These are phyloP conservation scores for Ophiosphaerella korrae DNA, from an alignment of 2,329 filamentous ascomycete species.

Conservation along the genomic window DNA sequence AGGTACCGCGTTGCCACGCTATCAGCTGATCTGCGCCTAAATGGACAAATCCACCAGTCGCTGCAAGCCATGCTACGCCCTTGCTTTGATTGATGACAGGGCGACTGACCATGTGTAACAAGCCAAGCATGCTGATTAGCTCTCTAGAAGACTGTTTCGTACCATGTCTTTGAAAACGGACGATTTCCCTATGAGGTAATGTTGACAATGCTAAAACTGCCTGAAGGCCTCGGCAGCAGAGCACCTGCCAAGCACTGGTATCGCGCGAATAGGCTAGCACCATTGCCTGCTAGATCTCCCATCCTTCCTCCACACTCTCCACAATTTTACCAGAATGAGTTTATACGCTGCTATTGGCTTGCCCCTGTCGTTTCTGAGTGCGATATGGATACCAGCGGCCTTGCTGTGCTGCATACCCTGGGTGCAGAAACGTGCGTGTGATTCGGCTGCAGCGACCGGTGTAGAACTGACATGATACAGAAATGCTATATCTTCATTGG, in stretches of 20 bases:
- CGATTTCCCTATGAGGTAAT: no score
- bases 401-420: slow-evolving; percentile 44
- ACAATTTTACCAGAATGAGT: slow-evolving; percentile 21
- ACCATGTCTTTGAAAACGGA: no score
- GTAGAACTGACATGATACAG: slow-evolving; percentile 6
- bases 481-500: slow-evolving; percentile 46
- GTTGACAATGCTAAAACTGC: no score
- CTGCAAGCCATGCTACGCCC: no score
- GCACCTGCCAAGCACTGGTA: not conserved
- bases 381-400: slow-evolving; percentile 43
- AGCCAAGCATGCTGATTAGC: no score
- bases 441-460: not conserved
- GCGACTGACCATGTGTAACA: no score
- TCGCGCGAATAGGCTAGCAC: not conserved
- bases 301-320: not conserved
- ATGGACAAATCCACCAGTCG: no score
- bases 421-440: slow-evolving; percentile 43
- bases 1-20: no score
- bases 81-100: no score
- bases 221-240: not conserved
- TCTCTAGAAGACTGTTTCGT: no score
- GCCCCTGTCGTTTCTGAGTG: slow-evolving; percentile 33
- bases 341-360: slow-evolving; percentile 24
- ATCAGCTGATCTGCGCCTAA: no score
- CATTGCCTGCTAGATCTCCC: not conserved